Base-by-base conservation (phyloP, 106 monocot genomes). In the Gastrodia elata region DNA sequence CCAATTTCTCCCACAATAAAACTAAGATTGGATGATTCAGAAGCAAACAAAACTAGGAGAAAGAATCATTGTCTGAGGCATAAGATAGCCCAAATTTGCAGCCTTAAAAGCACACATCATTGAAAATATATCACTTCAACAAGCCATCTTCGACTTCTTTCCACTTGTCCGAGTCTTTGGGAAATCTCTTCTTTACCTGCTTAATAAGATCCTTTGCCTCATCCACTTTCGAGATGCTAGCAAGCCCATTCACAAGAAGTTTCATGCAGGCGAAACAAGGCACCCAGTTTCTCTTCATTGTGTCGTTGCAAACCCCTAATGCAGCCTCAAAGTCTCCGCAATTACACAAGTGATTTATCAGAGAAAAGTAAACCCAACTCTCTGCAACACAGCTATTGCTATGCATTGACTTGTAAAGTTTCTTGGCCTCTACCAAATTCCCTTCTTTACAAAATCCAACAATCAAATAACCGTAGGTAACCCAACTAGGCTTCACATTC, bases 371-470 rank as follows among this genome's bases (percentile, higher is more conserved):
- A 15, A 81, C 86, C 10, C 49, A 71, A 38, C 86, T 86, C n/a
- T 86, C 88, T 1, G 84, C 76, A 24, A 86, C 81, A 27, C 80
- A 77, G 24, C 81, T 80, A 24, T 41, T 83, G 16, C 43, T 61
- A 18, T 59, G 33, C 88, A 97, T 97, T 73, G 86, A 81, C 61
- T 68, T 75, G 71, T 84, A 90, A 13, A 90, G 55, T 61, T 68
- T 84, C 67, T 88, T 93, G 5, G 89, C 86, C 71, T 84, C 90
- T 32, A 82, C 84, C 74, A 92, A 77, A 59, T 88, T 68, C 22
- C 92, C 96, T 40, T 84, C 86, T 34, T 79, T 90, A 68, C 88
- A 86, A 68, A 88, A 92, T 68, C 92, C 96, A 72, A 75, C 72
- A 24, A 97, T 88, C 68, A 97, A 70, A 72, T 92, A 81, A 48